Evolutionary conservation across 306 rosid genomes (phyloP), one percentile per base, ranked within the genome.

Genomic region (Pachyrhizus erosus): DNA sequence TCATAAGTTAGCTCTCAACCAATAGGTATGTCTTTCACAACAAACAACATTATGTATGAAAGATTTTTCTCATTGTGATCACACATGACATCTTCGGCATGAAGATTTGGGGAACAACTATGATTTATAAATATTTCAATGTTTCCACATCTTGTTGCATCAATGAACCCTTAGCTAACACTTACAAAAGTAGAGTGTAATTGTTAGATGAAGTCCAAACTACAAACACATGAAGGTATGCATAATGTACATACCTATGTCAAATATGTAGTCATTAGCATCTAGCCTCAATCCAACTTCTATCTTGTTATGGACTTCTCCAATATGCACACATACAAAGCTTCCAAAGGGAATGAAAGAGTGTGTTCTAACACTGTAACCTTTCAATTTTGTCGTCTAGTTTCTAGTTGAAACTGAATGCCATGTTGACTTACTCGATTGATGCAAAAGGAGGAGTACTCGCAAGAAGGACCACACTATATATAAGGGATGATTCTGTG

Each of bases 281-380:
- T 24, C 42, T n/a, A 1, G 14, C 21, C 45, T 73, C 11, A 74
- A 74, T 54, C 66, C 10, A 12, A 15, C 37, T 55, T 46, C 37
- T 27, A 1, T 46, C 8, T 40, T 20, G 29, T 23, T 37, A 52
- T 4, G n/a, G 2, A 89, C 58, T 73, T 84, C 88, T 31, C 92
- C 90, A 20, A 82, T 23, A 27, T 79, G 85, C 64, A 84, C 90
- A 3, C 92, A 89, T 14, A 84, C 81, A 79, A 86, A 86, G 75
- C 87, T 79, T 82, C 90, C 86, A 0, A 68, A 20, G 5, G 82
- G 84, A 67, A 89, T 86, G 73, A 62, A 89, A 9, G 87, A 70
- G 18, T 74, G 83, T 0, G 92, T 75, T 54, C 88, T 68, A 49
- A 89, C 92, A 77, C 87, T 88, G 90, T 90, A 89, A 12, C 86